Evolutionary conservation across 2,329 filamentous ascomycete genomes (phyloP).

Genomic region (Aspergillus ibericus): DNA sequence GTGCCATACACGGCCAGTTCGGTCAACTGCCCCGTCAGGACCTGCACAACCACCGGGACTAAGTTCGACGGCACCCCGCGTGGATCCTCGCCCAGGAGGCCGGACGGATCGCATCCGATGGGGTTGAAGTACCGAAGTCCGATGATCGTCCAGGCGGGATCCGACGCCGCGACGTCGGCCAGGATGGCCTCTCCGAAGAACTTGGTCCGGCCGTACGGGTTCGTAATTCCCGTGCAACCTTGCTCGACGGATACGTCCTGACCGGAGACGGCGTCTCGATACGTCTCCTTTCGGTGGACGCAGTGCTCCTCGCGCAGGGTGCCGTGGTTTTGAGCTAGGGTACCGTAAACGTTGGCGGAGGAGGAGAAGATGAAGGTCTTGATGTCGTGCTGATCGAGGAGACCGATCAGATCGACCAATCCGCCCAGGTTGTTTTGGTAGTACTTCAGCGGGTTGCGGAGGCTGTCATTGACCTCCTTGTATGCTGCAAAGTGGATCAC

Average conservation of each 20-base stretch:
- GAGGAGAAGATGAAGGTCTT: slow-evolving; percentile 67
- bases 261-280: slow-evolving; percentile 43
- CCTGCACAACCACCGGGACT: slow-evolving; percentile 62
- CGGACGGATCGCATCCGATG: slow-evolving; percentile 64
- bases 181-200: slow-evolving; percentile 67
- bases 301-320: slow-evolving; percentile 56
- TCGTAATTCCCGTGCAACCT: slow-evolving; percentile 59
- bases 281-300: slow-evolving; percentile 50
- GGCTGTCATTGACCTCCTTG: slow-evolving; percentile 65
- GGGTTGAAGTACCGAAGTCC: slow-evolving; percentile 68
- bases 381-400: slow-evolving; percentile 59
- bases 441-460: slow-evolving; percentile 60
- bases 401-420: slow-evolving; percentile 58
- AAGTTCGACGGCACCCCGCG: slow-evolving; percentile 61
- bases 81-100: slow-evolving; percentile 64
- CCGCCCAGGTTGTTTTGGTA: slow-evolving; percentile 67
- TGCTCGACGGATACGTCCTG: slow-evolving; percentile 43
- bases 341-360: slow-evolving; percentile 66
- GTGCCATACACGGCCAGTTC: slow-evolving; percentile 60
- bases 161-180: slow-evolving; percentile 59
- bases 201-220: slow-evolving; percentile 65
- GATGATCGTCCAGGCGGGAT: slow-evolving; percentile 61
- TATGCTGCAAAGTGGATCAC: slow-evolving; percentile 68
- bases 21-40: slow-evolving; percentile 54
- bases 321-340: slow-evolving; percentile 45